Evolutionary conservation across 768 basidiomycete genomes (phyloP).

Genomic region (Hygrophorus russula): DNA sequence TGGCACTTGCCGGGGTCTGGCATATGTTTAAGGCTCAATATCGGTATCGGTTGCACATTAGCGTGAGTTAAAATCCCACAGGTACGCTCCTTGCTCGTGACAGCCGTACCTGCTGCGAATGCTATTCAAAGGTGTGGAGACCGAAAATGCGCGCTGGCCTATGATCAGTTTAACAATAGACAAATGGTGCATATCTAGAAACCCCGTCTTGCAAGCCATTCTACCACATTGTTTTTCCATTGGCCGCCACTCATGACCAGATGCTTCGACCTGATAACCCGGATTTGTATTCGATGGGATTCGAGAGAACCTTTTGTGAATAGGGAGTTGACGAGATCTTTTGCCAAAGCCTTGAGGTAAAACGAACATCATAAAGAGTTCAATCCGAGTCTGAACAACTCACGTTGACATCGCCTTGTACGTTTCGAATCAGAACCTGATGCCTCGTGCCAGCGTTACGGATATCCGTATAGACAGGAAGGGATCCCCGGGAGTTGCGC

Average conservation of each 20-base stretch:
- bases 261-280: conserved; percentile 36
- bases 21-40: too few species aligned
- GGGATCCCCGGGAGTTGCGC: conserved; percentile 52
- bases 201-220: conserved; percentile 54
- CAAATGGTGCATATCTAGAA: conserved; percentile 21
- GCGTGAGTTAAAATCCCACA: too few species aligned
- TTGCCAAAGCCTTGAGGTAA: conserved; percentile 39
- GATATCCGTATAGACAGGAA: conserved; percentile 70
- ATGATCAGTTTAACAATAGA: too few species aligned
- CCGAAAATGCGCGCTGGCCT: too few species aligned
- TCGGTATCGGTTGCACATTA: too few species aligned
- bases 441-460: conserved; percentile 54
- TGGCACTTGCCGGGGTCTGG: too few species aligned
- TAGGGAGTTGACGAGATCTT: conserved; percentile 41
- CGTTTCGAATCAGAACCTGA: conserved; percentile 50
- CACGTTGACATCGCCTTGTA: conserved; percentile 54
- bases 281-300: conserved; percentile 36
- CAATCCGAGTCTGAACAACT: conserved; percentile 10
- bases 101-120: too few species aligned
- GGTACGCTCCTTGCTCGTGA: too few species aligned
- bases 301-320: conserved; percentile 37
- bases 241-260: conserved; percentile 50
- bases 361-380: conserved; percentile 7
- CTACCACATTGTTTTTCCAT: conserved; percentile 49
- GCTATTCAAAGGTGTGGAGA: background rate